phyloP scores from a whole-genome alignment of 805 yeast species.

The Myxozyma udenii region DNA sequence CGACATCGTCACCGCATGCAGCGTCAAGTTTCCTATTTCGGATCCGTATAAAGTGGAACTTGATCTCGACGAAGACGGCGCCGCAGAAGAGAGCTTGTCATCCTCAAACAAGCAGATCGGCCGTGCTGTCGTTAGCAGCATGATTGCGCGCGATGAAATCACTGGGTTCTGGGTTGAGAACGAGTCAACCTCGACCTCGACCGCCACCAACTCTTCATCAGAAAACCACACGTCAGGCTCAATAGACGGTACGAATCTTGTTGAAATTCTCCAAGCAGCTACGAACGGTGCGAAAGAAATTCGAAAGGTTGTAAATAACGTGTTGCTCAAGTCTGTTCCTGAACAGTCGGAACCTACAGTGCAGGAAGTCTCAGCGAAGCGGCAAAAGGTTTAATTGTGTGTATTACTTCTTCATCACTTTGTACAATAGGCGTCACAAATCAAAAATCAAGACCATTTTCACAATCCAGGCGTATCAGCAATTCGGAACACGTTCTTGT shows the following conservation, averaged over 20 bases:
- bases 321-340: conserved; percentile 37
- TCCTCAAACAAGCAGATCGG: no score
- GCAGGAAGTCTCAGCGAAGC: no score
- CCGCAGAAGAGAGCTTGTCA: conserved; percentile 5
- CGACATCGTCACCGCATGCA: conserved; percentile 61
- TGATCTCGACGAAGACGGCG: conserved; percentile 15
- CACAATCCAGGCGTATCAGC: conserved; percentile 16
- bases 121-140: conserved; percentile 43
- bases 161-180: conserved; percentile 53
- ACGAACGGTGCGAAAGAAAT: conserved; percentile 35
- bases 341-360: neutral
- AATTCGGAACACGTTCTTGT: conserved; percentile 16
- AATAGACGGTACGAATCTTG: conserved; percentile 39
- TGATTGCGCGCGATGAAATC: conserved; percentile 52
- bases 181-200: conserved; percentile 36
- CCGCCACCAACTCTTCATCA: no score
- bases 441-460: no score
- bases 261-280: conserved; percentile 7
- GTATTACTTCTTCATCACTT: no score
- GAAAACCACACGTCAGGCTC: conserved; percentile 43
- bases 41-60: neutral
- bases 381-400: no score
- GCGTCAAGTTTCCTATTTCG: conserved; percentile 13
- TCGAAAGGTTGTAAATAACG: conserved; percentile 48
- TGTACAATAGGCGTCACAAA: no score